Conservation (phyloP, 1,139 yeast genomes). For the Starmera stellimalicola region DNA sequence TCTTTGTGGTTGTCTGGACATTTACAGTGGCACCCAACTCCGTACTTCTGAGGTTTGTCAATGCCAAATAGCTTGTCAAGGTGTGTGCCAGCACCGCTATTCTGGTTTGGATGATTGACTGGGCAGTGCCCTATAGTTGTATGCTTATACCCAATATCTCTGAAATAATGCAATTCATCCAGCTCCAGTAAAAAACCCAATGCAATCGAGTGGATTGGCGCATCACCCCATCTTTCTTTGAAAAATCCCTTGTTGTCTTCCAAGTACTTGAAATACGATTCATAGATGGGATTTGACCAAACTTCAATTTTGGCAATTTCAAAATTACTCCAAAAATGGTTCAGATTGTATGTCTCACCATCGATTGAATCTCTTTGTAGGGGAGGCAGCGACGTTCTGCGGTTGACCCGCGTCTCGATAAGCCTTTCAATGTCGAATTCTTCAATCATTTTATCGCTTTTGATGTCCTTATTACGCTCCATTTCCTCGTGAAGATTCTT, state of each 20-base stretch:
- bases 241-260: constrained; percentile 75
- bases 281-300: constrained; percentile 55
- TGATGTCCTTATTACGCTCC: constrained; percentile 10
- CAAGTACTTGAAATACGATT: constrained; percentile 53
- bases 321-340: constrained; percentile 93
- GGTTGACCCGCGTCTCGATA: constrained; percentile 10
- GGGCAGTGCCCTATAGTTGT: constrained; percentile 82
- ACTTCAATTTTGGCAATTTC: constrained; percentile 78
- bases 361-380: constrained; percentile 46
- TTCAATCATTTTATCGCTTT: constrained; percentile 7
- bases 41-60: constrained; percentile 40
- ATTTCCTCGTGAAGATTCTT: constrained; percentile 5
- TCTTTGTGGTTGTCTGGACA: constrained; percentile 45
- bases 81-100: constrained; percentile 1
- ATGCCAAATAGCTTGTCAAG: constrained; percentile 8
- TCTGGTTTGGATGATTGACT: constrained; percentile 35
- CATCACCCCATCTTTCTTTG: constrained; percentile 93
- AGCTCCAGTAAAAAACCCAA: constrained; percentile 61
- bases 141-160: constrained; percentile 85
- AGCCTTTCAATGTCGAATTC: constrained; percentile 15
- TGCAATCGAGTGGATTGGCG: constrained; percentile 83
- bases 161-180: constrained; percentile 71
- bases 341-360: constrained; percentile 62
- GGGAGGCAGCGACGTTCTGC: constrained; percentile 25
- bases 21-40: constrained; percentile 80